Evolutionary conservation across 768 basidiomycete species (phyloP), one percentile per base, ranked within the genome.

Genomic region (Suillus decipiens): DNA sequence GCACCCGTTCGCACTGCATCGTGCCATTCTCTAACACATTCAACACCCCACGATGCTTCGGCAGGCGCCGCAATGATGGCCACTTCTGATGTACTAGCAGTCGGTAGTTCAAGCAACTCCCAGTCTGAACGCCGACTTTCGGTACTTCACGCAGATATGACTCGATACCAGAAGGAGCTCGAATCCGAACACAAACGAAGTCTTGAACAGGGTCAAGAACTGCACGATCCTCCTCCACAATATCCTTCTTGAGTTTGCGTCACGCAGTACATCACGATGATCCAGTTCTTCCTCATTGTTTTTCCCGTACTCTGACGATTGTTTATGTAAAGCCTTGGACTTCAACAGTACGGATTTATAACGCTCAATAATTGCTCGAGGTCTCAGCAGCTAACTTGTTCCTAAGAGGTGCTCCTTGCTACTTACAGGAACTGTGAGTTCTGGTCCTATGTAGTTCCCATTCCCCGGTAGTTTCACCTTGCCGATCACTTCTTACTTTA

Each of bases 11-110:
- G 64, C 17, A 31, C 55, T 17, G 47, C 43, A 59, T 65, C 64
- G 3, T 17, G 41, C 15, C 17, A 51, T 51, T 31, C 50, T 51
- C 31, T 9, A 51, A 31, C 50, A 17, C 10, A 15, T 37, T 22
- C 61, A n/a, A 22, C 5, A 28, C 56, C 39, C 28, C 24, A 57
- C 31, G 11, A 22, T n/a, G 11, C 61, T 48, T 45, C 61, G 22
- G 33, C 22, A 5, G 48, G 34, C 47, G 47, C 61, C 39, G 36
- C 64, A 31, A 28, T 41, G 51, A 55, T 24, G 28, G n/a, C 28
- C 36, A 86, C 76, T 70, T 96, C 95, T 73, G 95, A 93, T 0
- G 93, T 93, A 3, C 95, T 95, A 69, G 96, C 94, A 3, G 87
- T 88, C 2, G 95, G 80, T 2, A 93, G 62, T 9, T 68, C 74